Percentiles rank a stretch among this genome's conserved stretches.
Conservation (phyloP, 108 stramenopile genomes). For the Poteriospumella lacustris region DNA sequence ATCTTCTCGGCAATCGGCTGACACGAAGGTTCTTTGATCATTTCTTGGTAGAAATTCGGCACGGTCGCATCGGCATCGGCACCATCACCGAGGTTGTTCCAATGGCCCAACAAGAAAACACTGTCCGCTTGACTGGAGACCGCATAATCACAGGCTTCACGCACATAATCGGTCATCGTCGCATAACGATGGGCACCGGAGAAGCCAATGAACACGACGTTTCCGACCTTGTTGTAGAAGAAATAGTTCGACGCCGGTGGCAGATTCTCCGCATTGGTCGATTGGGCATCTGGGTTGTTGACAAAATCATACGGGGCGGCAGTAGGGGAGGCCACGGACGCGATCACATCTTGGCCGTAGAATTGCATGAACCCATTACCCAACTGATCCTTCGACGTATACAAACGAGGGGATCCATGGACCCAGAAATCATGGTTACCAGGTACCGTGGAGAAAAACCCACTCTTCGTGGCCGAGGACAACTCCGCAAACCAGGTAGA, state of each 20-base stretch:
- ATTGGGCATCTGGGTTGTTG: not conserved
- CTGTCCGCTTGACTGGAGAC: not conserved
- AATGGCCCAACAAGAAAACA: constrained; percentile 17
- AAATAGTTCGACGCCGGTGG: not conserved
- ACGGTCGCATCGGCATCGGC: not conserved
- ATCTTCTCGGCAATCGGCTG: not conserved
- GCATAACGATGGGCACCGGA: not conserved
- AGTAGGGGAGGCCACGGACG: not conserved
- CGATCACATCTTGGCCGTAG: constrained; percentile 12
- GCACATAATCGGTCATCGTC: not conserved
- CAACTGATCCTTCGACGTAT: not conserved
- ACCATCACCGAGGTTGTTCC: not conserved
- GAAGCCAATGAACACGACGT: constrained; percentile 24
- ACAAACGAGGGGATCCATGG: not conserved
- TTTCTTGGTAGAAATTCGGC: not conserved
- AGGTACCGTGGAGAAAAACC: not conserved
- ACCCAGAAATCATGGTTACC: constrained; percentile 30
- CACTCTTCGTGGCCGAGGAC: not conserved
- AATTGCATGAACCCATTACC: constrained; percentile 31
- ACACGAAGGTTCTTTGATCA: not conserved
- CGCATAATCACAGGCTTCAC: constrained; percentile 1
- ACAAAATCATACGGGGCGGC: not conserved
- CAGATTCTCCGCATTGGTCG: not conserved
- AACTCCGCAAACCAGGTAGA: not conserved
- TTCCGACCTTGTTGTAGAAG: constrained; percentile 17